phyloP scores from a whole-genome alignment of 495 filamentous ascomycete species.

The Antarctomyces pellizariae region DNA sequence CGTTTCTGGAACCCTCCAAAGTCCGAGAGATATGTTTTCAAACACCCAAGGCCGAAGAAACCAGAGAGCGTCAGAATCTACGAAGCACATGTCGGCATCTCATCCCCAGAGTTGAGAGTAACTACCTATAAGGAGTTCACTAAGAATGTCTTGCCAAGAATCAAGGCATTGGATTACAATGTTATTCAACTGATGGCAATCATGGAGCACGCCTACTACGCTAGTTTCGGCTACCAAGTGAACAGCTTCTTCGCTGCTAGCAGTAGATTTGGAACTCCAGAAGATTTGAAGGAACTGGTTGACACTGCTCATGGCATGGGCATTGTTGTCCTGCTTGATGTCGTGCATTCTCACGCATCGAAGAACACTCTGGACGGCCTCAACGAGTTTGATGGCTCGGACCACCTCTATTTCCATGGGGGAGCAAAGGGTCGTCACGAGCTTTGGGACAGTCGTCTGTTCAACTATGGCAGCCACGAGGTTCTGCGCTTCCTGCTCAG shows the following conservation, averaged over 20 bases:
- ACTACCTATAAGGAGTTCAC: slow-evolving; percentile 97
- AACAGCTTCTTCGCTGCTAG: slow-evolving; percentile 98
- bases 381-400: slow-evolving; percentile 84
- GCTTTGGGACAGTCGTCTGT: slow-evolving; percentile 84
- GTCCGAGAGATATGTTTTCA: slow-evolving; percentile 53
- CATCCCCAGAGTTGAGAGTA: slow-evolving; percentile 68
- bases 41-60: slow-evolving; percentile 61
- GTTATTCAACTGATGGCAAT: slow-evolving; percentile 96
- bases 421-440: slow-evolving; percentile 69
- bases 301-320: slow-evolving; percentile 88
- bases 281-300: slow-evolving; percentile 89
- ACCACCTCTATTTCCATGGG: slow-evolving; percentile 87
- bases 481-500: slow-evolving; percentile 83
- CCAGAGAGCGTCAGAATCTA: slow-evolving; percentile 76
- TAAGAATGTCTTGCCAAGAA: slow-evolving; percentile 68
- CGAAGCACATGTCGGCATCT: slow-evolving; percentile 95
- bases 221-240: slow-evolving; percentile 94
- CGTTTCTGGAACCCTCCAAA: slow-evolving; percentile 90
- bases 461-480: slow-evolving; percentile 92
- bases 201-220: slow-evolving; percentile 99
- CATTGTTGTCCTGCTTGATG: slow-evolving; percentile 77
- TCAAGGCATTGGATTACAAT: slow-evolving; percentile 83
- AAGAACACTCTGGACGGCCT: slow-evolving; percentile 91
- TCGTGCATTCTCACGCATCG: slow-evolving; percentile 92
- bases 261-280: slow-evolving; percentile 80